phyloP scores from a whole-genome alignment of 805 yeast genomes.

The Candida tibetensis region DNA sequence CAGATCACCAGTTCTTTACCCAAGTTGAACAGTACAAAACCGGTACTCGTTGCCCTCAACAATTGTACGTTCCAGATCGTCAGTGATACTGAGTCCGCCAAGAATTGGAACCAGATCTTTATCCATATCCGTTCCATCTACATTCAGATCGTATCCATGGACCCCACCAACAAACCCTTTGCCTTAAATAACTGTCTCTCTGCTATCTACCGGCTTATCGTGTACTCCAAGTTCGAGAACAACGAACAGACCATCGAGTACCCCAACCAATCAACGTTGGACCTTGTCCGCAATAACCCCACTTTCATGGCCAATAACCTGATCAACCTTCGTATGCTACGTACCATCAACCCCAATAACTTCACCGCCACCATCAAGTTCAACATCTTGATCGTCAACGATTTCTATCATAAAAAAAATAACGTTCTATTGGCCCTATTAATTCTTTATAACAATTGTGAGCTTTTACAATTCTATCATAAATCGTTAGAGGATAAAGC shows the following conservation, averaged over 20 bases:
- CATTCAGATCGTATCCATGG: not conserved
- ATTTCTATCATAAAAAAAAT: not conserved
- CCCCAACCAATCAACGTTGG: not conserved
- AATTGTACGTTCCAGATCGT: not conserved
- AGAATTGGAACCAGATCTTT: not conserved
- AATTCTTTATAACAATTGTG: not conserved
- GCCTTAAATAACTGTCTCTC: not conserved
- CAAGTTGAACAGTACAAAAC: not conserved
- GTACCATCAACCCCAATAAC: not conserved
- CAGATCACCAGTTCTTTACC: not conserved
- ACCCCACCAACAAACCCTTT: not conserved
- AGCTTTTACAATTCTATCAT: not conserved
- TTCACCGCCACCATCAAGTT: not conserved
- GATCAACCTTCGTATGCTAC: not conserved
- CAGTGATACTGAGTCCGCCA: not conserved
- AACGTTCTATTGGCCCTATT: constrained; percentile 1
- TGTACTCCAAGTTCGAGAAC: constrained; percentile 1
- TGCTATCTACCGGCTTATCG: not conserved
- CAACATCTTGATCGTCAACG: not conserved
- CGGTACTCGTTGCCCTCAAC: not conserved
- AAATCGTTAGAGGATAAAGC: not conserved
- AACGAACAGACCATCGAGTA: not conserved
- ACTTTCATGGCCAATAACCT: not conserved
- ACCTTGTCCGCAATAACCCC: not conserved
- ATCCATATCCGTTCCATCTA: not conserved